A percentile compares a stretch with the other conserved stretches of the same genome.
Conservation (phyloP, 257 asterid genomes). For the Nicotiana tabacum region DNA sequence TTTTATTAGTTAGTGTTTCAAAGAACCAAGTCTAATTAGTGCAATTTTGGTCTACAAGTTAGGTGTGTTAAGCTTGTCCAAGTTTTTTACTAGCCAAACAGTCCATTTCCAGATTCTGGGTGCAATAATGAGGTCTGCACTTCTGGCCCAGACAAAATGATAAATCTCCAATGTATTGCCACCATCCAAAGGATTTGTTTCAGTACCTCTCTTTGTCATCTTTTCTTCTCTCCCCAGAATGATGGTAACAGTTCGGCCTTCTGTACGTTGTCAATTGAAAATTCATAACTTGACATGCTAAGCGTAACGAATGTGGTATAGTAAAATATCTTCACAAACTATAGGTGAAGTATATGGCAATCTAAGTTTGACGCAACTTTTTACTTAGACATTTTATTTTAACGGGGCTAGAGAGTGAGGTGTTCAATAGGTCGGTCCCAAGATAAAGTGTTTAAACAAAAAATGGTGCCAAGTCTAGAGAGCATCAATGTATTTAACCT, state of each 20-base stretch:
- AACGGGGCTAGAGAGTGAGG: too few species aligned
- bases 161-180: neutral
- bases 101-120: neutral
- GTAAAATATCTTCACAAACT: neutral
- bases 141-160: conserved; percentile 1
- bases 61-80: neutral
- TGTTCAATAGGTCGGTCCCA: too few species aligned
- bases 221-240: neutral
- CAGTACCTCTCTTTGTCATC: neutral
- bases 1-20: too few species aligned
- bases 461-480: neutral
- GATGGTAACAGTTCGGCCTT: neutral
- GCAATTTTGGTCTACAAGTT: neutral
- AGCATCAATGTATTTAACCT: neutral
- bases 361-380: neutral
- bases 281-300: neutral
- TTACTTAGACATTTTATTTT: too few species aligned
- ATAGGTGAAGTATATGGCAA: neutral
- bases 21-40: neutral
- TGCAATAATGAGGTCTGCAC: neutral
- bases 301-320: neutral
- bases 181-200: neutral
- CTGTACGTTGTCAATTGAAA: neutral
- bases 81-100: neutral
- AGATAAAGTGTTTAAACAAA: neutral